Evolutionary conservation across 176 grass and related monocot genomes (phyloP), one percentile per base, ranked within the genome.

Genomic region (Eragrostis curvula): DNA sequence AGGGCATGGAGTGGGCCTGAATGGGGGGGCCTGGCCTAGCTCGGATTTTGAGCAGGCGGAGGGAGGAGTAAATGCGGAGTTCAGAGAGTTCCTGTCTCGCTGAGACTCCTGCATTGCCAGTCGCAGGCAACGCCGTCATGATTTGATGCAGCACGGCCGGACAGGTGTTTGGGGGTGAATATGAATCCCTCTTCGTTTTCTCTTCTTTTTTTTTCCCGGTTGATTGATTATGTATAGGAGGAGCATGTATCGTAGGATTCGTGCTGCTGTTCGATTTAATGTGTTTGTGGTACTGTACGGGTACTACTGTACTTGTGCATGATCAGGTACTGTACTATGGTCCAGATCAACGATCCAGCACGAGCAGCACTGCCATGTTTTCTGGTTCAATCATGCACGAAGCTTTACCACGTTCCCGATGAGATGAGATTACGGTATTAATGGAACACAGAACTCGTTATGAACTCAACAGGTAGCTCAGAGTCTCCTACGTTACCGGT

Each of bases 21-120:
- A 85, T 76, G 82, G 41, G 72, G 64, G 32, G 25, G 39, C 69
- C 81, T 81, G 45, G 8, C 53, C 65, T 47, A 82, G 78, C 88
- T 86, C 88, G 88, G 79, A 89, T 86, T 89, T 72, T 86, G 88
- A 86, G 83, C 50, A 49, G 48, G 49, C 27, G 47, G 23, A 77
- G 15, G 59, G 8, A 49, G 81, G 56, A 83, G 81, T 83, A 83
- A 79, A 85, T 86, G 79, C 44, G 18, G 68, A 86, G 47, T 78
- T 77, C 79, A 85, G 87, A 81, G 75, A 66, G 82, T 60, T 56
- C 72, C 73, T 83, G 71, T 36, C 69, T 75, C 76, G 32, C 87
- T 85, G 82, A 76, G 74, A 65, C 48, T 27, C 49, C 71, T 71
- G 64, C 82, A 68, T 51, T 21, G 14, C 49, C 57, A 60, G 50